Conservation (phyloP, 2,329 filamentous ascomycete species). For the Trichoderma simmonsii region DNA sequence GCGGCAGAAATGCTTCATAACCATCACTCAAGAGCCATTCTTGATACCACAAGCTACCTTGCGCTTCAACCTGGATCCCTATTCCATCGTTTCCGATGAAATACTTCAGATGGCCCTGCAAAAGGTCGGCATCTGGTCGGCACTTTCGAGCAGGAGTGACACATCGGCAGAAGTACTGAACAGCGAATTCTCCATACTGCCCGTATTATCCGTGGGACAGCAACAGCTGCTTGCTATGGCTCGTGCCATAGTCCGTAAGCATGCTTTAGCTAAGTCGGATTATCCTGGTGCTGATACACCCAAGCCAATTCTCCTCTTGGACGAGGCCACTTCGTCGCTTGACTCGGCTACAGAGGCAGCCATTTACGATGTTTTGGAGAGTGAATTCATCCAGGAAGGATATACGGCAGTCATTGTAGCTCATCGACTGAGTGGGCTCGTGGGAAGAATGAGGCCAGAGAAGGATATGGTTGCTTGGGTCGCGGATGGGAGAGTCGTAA, state of each 20-base stretch:
- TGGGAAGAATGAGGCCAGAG: constrained; percentile 22
- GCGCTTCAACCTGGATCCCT: constrained; percentile 24
- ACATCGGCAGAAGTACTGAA: constrained; percentile 22
- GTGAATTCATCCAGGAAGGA: constrained; percentile 28
- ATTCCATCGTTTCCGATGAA: constrained; percentile 4
- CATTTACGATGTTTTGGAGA: constrained; percentile 31
- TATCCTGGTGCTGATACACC: background rate
- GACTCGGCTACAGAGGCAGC: constrained; percentile 33
- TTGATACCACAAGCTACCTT: constrained; percentile 22
- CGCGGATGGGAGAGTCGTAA: constrained; percentile 3
- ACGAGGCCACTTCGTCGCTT: constrained; percentile 33
- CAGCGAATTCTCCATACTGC: constrained; percentile 25
- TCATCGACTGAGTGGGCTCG: constrained; percentile 31
- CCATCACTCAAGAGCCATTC: constrained; percentile 31
- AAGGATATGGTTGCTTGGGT: constrained; percentile 10
- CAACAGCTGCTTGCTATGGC: constrained; percentile 33
- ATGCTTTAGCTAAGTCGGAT: background rate
- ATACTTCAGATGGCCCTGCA: constrained; percentile 15
- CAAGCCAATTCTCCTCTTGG: constrained; percentile 33
- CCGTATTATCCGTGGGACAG: constrained; percentile 30
- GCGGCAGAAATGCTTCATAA: constrained; percentile 31
- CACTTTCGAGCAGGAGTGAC: background rate
- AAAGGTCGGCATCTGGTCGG: constrained; percentile 18
- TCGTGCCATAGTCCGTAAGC: constrained; percentile 29
- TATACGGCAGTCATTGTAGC: constrained; percentile 37